phyloP scores from a whole-genome alignment of 805 yeast genomes.

The Maudiozyma turicensis region DNA sequence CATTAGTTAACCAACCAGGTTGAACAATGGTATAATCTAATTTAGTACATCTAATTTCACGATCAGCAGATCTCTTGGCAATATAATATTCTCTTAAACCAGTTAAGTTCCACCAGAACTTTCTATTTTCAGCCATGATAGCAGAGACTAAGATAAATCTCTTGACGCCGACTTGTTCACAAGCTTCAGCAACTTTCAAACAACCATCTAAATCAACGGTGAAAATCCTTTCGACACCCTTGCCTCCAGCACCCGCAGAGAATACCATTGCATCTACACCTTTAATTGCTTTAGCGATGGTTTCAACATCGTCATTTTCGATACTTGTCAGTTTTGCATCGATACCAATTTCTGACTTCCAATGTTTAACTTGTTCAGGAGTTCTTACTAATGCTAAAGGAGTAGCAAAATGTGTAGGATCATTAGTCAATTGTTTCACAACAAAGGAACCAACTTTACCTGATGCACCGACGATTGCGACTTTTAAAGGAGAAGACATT shows the following conservation, averaged over 20 bases:
- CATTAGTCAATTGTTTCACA: constrained; percentile 28
- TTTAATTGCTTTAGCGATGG: constrained; percentile 31
- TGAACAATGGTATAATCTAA: constrained; percentile 48
- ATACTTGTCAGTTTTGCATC: constrained; percentile 33
- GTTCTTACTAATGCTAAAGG: constrained; percentile 39
- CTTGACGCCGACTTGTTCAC: constrained; percentile 34
- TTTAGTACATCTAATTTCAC: constrained; percentile 31
- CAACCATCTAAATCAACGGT: constrained; percentile 56
- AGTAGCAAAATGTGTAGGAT: constrained; percentile 24
- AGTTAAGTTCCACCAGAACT: constrained; percentile 32
- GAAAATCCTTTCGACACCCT: constrained; percentile 31
- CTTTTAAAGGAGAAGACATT: constrained; percentile 15
- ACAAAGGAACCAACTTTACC: constrained; percentile 49
- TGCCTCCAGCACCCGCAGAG: constrained; percentile 47
- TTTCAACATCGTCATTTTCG: constrained; percentile 28
- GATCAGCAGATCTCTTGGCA: constrained; percentile 55
- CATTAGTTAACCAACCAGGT: constrained; percentile 33
- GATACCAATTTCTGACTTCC: constrained; percentile 31
- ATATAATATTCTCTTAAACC: constrained; percentile 42
- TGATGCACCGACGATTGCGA: constrained; percentile 50
- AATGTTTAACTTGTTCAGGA: constrained; percentile 35
- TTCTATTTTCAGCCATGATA: constrained; percentile 42
- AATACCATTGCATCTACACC: constrained; percentile 50
- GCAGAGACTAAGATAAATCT: constrained; percentile 50
- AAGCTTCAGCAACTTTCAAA: constrained; percentile 46